Conservation (phyloP, 108 stramenopile genomes). For the Nitzschia sp. region DNA sequence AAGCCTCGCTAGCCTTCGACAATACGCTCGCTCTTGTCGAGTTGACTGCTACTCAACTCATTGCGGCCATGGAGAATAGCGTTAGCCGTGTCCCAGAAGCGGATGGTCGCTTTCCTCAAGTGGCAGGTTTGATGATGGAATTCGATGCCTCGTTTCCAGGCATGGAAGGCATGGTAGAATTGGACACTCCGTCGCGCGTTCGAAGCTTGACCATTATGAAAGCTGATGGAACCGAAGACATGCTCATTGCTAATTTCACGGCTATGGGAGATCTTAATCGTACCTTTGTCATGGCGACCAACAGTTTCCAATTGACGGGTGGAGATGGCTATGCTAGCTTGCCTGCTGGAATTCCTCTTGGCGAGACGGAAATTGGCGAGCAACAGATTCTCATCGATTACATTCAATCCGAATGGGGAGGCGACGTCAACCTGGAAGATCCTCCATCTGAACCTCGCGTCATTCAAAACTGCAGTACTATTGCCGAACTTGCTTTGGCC, state of each 20-base stretch:
- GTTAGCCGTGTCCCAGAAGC: not conserved
- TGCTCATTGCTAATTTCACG: not conserved
- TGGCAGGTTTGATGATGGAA: not conserved
- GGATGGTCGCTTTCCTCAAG: slow-evolving; percentile 12
- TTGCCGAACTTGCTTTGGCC: not conserved
- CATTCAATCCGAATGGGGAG: not conserved
- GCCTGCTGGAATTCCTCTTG: not conserved
- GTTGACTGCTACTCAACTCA: not conserved
- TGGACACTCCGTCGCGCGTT: not conserved
- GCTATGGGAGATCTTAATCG: not conserved
- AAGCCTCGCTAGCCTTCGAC: slow-evolving; percentile 6
- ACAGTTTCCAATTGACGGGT: slow-evolving; percentile 9
- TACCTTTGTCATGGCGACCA: slow-evolving; percentile 15
- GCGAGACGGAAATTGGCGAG: slow-evolving; percentile 1
- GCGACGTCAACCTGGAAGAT: not conserved
- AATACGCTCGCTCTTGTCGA: slow-evolving; percentile 2
- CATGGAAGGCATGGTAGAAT: not conserved
- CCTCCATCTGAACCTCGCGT: not conserved
- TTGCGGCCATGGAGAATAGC: slow-evolving; percentile 1
- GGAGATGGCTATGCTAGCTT: slow-evolving; percentile 11
- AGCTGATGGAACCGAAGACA: not conserved
- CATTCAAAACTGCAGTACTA: not conserved
- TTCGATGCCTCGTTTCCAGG: not conserved
- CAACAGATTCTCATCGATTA: slow-evolving; percentile 15
- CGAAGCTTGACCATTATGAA: not conserved